A percentile compares a stretch with the other conserved stretches of the same genome.
Evolutionary conservation across 305 asterid genomes (phyloP).

Genomic region (Rubia tinctorum): DNA sequence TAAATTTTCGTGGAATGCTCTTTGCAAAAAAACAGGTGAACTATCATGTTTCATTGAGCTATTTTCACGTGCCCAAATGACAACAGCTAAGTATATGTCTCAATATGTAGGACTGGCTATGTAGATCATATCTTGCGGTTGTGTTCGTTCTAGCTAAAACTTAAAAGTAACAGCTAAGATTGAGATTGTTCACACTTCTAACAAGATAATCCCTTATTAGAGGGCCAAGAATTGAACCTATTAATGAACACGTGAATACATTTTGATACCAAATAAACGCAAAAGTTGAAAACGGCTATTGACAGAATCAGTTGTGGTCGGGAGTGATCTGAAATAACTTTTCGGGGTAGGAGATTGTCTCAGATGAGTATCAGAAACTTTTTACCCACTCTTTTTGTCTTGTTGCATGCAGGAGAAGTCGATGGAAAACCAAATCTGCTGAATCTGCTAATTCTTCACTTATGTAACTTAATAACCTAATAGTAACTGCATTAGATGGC

Average conservation of each 20-base stretch:
- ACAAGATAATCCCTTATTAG: neutral
- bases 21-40: neutral
- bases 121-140: neutral
- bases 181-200: neutral
- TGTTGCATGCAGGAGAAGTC: constrained; percentile 47
- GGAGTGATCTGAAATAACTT: neutral
- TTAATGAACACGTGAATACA: neutral
- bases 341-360: neutral
- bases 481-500: constrained; percentile 82
- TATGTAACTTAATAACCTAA: constrained; percentile 75
- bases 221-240: neutral
- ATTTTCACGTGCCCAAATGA: neutral
- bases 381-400: constrained; percentile 58
- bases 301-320: neutral
- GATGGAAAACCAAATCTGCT: constrained; percentile 58
- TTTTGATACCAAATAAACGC: neutral
- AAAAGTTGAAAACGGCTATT: neutral
- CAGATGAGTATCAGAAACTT: neutral
- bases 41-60: neutral
- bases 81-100: neutral
- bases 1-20: neutral
- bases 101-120: neutral
- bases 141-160: neutral
- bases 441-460: constrained; percentile 75
- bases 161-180: neutral